These are phyloP conservation scores for Sanghuangporus baumii DNA, from an alignment of 1,284 basidiomycete species.

Conservation along the genomic window DNA sequence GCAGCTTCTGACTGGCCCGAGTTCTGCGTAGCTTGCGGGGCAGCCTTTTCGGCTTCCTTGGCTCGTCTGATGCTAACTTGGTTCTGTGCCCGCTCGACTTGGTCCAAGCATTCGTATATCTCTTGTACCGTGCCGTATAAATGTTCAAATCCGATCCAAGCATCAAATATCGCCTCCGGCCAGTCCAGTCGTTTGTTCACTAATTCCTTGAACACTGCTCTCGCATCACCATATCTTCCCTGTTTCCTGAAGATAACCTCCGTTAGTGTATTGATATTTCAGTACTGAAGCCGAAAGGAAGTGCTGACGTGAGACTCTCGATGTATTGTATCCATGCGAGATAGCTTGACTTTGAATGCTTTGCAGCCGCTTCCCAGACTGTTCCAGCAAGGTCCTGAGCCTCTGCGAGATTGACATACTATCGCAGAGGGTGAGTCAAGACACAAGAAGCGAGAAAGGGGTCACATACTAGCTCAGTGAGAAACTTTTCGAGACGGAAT, in stretches of 20 bases:
- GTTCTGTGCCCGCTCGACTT: slow-evolving; percentile 60
- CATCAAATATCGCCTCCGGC: slow-evolving; percentile 89
- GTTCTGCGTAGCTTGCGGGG: slow-evolving; percentile 46
- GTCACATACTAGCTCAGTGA: slow-evolving; percentile 62
- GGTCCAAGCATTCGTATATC: slow-evolving; percentile 62
- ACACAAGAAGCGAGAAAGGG: not conserved
- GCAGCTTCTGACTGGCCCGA: slow-evolving; percentile 41
- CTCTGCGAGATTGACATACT: slow-evolving; percentile 45
- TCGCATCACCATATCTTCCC: slow-evolving; percentile 52
- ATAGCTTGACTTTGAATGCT: slow-evolving; percentile 66
- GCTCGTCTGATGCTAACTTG: slow-evolving; percentile 60
- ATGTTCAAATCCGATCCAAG: slow-evolving; percentile 84
- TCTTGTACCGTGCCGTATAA: slow-evolving; percentile 70
- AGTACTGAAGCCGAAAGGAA: not conserved
- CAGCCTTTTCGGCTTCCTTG: slow-evolving; percentile 61
- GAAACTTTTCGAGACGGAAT: slow-evolving; percentile 76
- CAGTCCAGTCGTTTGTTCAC: slow-evolving; percentile 77
- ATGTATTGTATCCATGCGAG: slow-evolving; percentile 64
- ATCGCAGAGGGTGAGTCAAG: slow-evolving; percentile 10
- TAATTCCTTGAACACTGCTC: slow-evolving; percentile 59
- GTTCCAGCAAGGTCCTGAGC: slow-evolving; percentile 47
- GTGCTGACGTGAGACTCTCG: slow-evolving; percentile 58
- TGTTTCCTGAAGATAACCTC: slow-evolving; percentile 39
- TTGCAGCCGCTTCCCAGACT: slow-evolving; percentile 58
- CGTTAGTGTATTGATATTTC: not conserved